phyloP scores from a whole-genome alignment of 768 basidiomycete species.

The Lentinula sp. region DNA sequence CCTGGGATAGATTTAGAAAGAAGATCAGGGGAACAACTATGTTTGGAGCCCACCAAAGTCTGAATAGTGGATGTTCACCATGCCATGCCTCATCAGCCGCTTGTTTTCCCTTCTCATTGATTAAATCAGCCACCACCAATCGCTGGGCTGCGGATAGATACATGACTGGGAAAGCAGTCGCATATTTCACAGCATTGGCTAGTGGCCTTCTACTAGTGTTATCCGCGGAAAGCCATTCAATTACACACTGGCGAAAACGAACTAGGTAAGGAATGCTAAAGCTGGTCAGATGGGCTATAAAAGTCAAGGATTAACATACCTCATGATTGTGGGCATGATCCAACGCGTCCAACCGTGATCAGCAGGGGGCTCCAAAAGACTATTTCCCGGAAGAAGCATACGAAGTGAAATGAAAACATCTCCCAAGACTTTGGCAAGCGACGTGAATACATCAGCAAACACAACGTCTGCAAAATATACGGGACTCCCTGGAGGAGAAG shows the following conservation, averaged over 20 bases:
- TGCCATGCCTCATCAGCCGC: conserved; percentile 51
- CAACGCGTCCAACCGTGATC: conserved; percentile 63
- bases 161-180: conserved; percentile 94
- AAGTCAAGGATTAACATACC: conserved; percentile 39
- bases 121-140: conserved; percentile 55
- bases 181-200: conserved; percentile 93
- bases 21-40: background rate
- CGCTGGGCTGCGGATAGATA: conserved; percentile 89
- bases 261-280: conserved; percentile 81
- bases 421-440: conserved; percentile 93
- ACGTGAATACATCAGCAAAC: conserved; percentile 93
- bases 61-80: conserved; percentile 73
- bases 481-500: conserved; percentile 51
- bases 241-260: conserved; percentile 90
- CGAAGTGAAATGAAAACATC: conserved; percentile 86
- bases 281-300: background rate
- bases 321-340: conserved; percentile 82
- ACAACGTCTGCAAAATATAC: conserved; percentile 90
- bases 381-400: conserved; percentile 84
- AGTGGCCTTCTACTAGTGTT: conserved; percentile 70
- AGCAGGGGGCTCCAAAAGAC: conserved; percentile 57
- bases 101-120: conserved; percentile 39
- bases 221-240: conserved; percentile 65
- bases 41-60: conserved; percentile 63
- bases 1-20: conserved; percentile 36